phyloP scores from a whole-genome alignment of 228 moss, liverwort and hornwort species.

The Sphagnum magellanicum region DNA sequence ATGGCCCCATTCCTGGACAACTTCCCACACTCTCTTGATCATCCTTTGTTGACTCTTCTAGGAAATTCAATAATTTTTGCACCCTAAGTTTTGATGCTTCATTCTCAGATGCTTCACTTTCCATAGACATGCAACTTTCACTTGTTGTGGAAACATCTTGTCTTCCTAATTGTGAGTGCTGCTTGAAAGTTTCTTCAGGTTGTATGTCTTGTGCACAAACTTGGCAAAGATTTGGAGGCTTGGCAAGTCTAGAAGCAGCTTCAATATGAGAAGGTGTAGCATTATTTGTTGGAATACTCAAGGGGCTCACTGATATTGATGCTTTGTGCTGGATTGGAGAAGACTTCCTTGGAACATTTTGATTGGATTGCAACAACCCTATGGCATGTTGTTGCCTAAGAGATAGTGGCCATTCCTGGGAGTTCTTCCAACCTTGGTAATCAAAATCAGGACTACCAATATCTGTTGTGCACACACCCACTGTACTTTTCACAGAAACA shows the following conservation, averaged over 20 bases:
- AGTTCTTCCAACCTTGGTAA: slow-evolving; percentile 38
- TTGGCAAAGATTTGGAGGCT: too few species aligned
- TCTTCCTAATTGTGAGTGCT: slow-evolving; percentile 4
- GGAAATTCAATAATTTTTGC: slow-evolving; percentile 10
- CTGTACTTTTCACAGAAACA: slow-evolving; percentile 55
- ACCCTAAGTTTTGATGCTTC: slow-evolving; percentile 13
- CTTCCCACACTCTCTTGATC: slow-evolving; percentile 57
- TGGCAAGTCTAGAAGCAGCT: not conserved
- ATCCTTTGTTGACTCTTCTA: slow-evolving; percentile 3
- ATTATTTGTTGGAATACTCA: slow-evolving; percentile 6
- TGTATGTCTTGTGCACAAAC: too few species aligned
- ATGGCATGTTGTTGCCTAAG: slow-evolving; percentile 53
- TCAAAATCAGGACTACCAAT: slow-evolving; percentile 35
- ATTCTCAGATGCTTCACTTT: slow-evolving; percentile 11
- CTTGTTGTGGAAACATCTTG: slow-evolving; percentile 24
- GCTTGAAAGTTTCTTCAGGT: slow-evolving; percentile 2
- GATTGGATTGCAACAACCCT: slow-evolving; percentile 27
- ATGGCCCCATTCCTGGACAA: slow-evolving; percentile 26
- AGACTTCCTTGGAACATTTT: slow-evolving; percentile 3
- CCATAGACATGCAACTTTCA: slow-evolving; percentile 15
- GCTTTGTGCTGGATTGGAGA: slow-evolving; percentile 11
- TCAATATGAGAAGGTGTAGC: slow-evolving; percentile 3
- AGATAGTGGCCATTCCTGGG: slow-evolving; percentile 44
- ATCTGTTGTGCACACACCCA: slow-evolving; percentile 57
- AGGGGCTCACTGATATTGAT: not conserved